Evolutionary conservation across 257 asterid species (phyloP), one percentile per base, ranked within the genome.

Genomic region (Penstemon barbatus): DNA sequence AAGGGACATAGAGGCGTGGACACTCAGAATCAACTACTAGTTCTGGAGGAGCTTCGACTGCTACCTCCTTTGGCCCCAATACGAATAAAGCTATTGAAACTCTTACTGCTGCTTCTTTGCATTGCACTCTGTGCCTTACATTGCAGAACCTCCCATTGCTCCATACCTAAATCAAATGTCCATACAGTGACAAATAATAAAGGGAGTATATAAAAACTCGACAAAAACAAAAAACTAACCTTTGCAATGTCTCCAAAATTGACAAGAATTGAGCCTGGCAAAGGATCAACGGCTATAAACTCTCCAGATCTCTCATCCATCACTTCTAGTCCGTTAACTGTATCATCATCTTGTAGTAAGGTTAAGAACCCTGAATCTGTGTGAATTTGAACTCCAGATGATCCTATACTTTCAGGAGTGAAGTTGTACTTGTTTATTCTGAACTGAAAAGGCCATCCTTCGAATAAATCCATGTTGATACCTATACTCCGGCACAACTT

Each of bases 341-440:
- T 63, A 8, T 84, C 89, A 60, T 84, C 89, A 18, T 84, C 87
- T 63, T 79, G 85, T 3, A 84, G 74, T 33, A 84, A 61, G n/a
- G 85, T 81, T 48, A 84, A 59, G 60, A 84, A 79, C 10, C 79
- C 83, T 0, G 82, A 70, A 50, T 84, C 89, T 3, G 89, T 79
- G 72, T 84, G 89, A 8, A 75, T 49, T 61, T 77, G 83, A 10
- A 81, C 71, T 5, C 83, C 89, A 6, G 64, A 75, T 7, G 82
- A 75, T 12, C 85, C 83, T 11, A 84, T 61, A 50, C 65, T 78
- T 57, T 77, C 82, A 13, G 66, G 54, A 3, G 77, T 46, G 62
- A 81, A 84, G 67, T 71, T 58, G 67, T 84, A 84, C 49, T 77
- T 81, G 73, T 81, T 81, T 6, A 84, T 81, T 62, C 86, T 81